These are phyloP conservation scores for Elaeagnus macrophylla DNA, from an alignment of 306 rosid genomes.

Conservation along the genomic window DNA sequence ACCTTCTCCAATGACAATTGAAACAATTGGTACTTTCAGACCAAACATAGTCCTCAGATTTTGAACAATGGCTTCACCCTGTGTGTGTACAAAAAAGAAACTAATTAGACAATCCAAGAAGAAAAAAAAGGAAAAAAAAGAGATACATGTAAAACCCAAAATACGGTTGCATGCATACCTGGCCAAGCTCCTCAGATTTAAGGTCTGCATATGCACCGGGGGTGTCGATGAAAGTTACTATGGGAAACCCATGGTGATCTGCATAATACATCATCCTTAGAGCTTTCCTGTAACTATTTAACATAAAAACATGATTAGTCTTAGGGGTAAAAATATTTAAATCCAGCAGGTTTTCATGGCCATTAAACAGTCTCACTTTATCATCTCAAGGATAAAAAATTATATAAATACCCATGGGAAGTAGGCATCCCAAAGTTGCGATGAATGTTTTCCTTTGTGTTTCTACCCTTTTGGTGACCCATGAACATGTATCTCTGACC, in stretches of 20 bases:
- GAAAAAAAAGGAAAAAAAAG: slow-evolving; percentile 11
- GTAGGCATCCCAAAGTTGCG: no score
- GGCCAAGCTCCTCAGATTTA: slow-evolving; percentile 79
- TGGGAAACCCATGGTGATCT: slow-evolving; percentile 86
- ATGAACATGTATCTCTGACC: no score
- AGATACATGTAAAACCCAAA: slow-evolving; percentile 12
- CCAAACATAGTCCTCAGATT: slow-evolving; percentile 91
- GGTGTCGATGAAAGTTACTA: slow-evolving; percentile 82
- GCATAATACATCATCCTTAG: slow-evolving; percentile 84
- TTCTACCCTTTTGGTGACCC: no score
- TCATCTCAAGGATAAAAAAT: slow-evolving; percentile 4
- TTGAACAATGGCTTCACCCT: slow-evolving; percentile 98
- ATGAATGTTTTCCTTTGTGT: no score
- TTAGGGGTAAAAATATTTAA: slow-evolving; percentile 7
- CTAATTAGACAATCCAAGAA: slow-evolving; percentile 21
- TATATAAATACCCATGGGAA: slow-evolving; percentile 72
- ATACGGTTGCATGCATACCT: slow-evolving; percentile 44
- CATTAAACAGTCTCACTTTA: slow-evolving; percentile 2
- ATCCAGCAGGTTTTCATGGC: slow-evolving; percentile 11
- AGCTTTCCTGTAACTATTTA: slow-evolving; percentile 81
- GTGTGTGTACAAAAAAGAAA: slow-evolving; percentile 34
- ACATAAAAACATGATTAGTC: slow-evolving; percentile 24
- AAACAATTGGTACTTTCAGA: slow-evolving; percentile 80
- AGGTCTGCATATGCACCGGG: slow-evolving; percentile 98
- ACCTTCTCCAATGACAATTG: slow-evolving; percentile 97